Base-by-base conservation (phyloP, 2,329 filamentous ascomycete species). In the Fusarium hainanense region DNA sequence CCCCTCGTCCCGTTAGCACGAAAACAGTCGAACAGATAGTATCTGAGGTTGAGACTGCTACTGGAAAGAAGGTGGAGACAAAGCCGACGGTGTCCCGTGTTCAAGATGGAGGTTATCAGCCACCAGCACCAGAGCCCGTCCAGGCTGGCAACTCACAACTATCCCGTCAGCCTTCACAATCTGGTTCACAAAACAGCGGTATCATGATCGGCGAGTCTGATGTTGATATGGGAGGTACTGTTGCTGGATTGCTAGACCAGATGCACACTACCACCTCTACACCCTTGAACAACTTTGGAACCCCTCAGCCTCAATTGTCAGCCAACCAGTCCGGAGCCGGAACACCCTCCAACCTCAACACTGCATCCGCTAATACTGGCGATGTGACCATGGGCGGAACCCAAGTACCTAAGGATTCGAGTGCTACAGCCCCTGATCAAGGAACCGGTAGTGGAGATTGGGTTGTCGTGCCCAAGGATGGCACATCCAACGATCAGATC, bases 51-150 rank as follows among this genome's bases (percentile, higher is more conserved):
- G 93, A 97, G 80, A 82, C 85, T 52, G 82, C 88, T 4, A 85
- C 92, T n/a, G 90, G 89, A 20, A 89, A 89, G 58, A 89, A 88
- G 68, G 88, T 93, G 44, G 85, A 87, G 40, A 83, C 86, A 27
- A 87, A 92, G 55, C 87, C 89, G 51, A 85, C 87, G 25, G 85
- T 95, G 10, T 85, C 88, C 40, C 90, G 93, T 47, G 85, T 97
- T 44, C 89, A 96, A 75, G 92, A 92, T 74, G 94, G 93, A 50
- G 93, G 93, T 4, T 89, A 86, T 66, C 87, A 93, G 78, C 88
- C 93, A 66, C 86, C 85, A 9, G 82, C 81, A 7, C 84, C 86
- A 5, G 82, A 85, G 69, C 83, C 79, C 7, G 74, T 77, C 4
- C 75, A 79, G 16, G 75, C 73, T n/a, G 71, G 74, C 21, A 71